These are phyloP conservation scores for Westerdykella sp. DNA, from an alignment of 2,329 filamentous ascomycete genomes.

Conservation along the genomic window DNA sequence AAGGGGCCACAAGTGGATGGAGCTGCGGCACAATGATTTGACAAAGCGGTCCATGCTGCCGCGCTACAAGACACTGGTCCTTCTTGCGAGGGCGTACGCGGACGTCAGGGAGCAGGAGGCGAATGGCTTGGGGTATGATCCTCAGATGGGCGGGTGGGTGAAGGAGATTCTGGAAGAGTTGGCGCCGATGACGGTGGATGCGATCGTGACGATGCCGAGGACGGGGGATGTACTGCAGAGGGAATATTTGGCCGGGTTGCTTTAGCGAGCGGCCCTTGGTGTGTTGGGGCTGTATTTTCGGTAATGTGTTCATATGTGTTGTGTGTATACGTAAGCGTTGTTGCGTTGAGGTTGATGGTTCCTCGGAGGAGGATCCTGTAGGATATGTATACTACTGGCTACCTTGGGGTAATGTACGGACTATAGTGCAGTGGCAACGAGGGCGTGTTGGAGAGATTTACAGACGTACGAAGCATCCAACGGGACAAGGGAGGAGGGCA, in stretches of 20 bases:
- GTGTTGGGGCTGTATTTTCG: too few relatives aligned
- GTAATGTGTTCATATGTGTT: too few relatives aligned
- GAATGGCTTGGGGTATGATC: slow-evolving; percentile 21
- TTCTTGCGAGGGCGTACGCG: slow-evolving; percentile 35
- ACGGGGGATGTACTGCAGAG: slow-evolving; percentile 29
- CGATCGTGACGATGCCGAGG: slow-evolving; percentile 42
- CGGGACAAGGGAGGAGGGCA: too few relatives aligned
- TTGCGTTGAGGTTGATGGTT: too few relatives aligned
- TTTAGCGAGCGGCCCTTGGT: too few relatives aligned
- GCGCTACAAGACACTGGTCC: slow-evolving; percentile 40
- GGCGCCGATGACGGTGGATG: slow-evolving; percentile 37
- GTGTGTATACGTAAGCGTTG: too few relatives aligned
- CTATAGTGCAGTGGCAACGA: too few relatives aligned
- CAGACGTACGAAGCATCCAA: too few relatives aligned
- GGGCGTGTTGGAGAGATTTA: too few relatives aligned
- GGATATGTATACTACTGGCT: too few relatives aligned
- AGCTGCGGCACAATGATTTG: slow-evolving; percentile 23
- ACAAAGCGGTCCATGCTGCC: slow-evolving; percentile 29
- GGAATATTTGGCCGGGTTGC: slow-evolving; percentile 13
- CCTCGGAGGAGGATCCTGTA: too few relatives aligned
- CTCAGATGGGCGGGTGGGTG: slow-evolving; percentile 13
- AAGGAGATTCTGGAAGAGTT: slow-evolving; percentile 26
- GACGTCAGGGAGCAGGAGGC: slow-evolving; percentile 32
- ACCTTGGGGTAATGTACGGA: too few relatives aligned
- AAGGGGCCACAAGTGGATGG: slow-evolving; percentile 23